phyloP scores from a whole-genome alignment of 2,329 filamentous ascomycete genomes.

The Calycina herbarum region DNA sequence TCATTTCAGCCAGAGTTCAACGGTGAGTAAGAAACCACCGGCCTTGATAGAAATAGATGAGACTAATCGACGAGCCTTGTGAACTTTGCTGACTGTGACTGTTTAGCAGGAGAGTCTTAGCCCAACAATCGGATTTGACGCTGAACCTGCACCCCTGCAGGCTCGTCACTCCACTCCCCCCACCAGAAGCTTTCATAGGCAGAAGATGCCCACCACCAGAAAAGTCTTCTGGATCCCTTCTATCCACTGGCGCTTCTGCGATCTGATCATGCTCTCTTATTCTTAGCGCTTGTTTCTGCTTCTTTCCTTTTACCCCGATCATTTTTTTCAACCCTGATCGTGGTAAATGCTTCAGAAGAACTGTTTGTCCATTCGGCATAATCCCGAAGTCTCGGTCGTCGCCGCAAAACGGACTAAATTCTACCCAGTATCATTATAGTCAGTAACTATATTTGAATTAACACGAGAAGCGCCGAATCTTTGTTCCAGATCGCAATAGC shows the following conservation, averaged over 20 bases:
- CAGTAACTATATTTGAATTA: background rate
- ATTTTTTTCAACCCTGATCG: background rate
- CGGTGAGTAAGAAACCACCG: background rate
- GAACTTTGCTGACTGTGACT: background rate
- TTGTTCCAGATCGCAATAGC: background rate
- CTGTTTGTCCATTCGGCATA: background rate
- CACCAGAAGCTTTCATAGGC: background rate
- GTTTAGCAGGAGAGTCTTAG: background rate
- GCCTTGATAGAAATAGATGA: background rate
- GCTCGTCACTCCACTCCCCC: constrained; percentile 2
- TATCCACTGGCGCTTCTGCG: background rate
- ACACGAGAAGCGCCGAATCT: background rate
- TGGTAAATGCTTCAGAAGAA: too few relatives aligned
- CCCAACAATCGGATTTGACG: constrained; percentile 2
- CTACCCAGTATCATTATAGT: background rate
- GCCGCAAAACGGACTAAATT: background rate
- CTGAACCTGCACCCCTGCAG: background rate
- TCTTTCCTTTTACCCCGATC: background rate
- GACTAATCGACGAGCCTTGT: background rate
- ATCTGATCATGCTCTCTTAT: background rate
- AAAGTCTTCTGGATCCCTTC: background rate
- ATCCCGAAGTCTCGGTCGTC: constrained; percentile 1
- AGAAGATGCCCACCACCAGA: background rate
- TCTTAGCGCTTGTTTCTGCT: background rate
- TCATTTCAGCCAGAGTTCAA: constrained; percentile 6